A percentile compares a stretch with the other conserved stretches of the same genome.
These are phyloP conservation scores for Microsporum ferrugineum DNA, from an alignment of 2,329 filamentous ascomycete genomes.

Conservation along the genomic window DNA sequence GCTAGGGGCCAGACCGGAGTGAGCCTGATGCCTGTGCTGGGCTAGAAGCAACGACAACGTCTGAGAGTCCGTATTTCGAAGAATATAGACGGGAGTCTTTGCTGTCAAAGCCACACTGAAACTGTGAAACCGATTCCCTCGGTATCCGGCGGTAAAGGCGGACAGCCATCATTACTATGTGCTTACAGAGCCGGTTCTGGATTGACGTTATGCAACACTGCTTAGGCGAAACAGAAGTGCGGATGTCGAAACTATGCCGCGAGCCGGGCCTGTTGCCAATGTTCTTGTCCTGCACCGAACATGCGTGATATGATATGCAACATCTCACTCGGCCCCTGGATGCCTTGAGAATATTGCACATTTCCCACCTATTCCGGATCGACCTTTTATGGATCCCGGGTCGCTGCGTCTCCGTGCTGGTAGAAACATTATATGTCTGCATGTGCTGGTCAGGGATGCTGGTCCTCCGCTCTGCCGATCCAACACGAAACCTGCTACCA, in stretches of 20 bases:
- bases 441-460: not conserved
- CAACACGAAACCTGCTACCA: not conserved
- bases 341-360: not conserved
- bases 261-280: not conserved
- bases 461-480: not conserved
- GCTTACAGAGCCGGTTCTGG: not conserved
- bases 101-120: not conserved
- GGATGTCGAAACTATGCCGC: not conserved
- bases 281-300: not conserved
- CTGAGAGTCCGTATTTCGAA: not conserved
- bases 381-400: not conserved
- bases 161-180: not conserved
- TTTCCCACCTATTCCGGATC: not conserved
- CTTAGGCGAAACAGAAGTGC: not conserved
- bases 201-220: not conserved
- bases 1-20: not conserved
- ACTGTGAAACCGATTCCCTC: not conserved
- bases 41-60: not conserved
- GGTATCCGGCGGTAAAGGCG: not conserved
- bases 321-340: not conserved
- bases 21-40: not conserved
- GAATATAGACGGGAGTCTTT: not conserved
- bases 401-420: not conserved
- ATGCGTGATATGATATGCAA: not conserved
- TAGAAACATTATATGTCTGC: not conserved